Percentiles rank a stretch among this genome's conserved stretches.
These are phyloP conservation scores for Ophiostoma sp. DNA, from an alignment of 2,329 filamentous ascomycete genomes.

Conservation along the genomic window DNA sequence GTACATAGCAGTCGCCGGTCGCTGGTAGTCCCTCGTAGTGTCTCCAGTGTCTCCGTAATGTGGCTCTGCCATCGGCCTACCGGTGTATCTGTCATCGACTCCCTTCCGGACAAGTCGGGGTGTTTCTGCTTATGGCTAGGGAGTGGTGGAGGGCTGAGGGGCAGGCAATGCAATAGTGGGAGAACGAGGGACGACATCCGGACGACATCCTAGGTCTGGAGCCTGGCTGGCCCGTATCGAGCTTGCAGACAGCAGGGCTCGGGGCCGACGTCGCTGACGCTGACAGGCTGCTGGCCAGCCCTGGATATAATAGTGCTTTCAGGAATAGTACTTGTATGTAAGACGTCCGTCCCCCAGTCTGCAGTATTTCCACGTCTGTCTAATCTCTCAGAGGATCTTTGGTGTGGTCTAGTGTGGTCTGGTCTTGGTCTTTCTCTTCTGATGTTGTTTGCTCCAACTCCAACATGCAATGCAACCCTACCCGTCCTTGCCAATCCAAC, in stretches of 20 bases:
- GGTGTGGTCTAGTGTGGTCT: too few relatives aligned
- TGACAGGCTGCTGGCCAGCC: background rate
- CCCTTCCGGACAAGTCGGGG: constrained; percentile 1
- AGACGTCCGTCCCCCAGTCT: background rate
- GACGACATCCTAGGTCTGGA: background rate
- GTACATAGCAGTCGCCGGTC: background rate
- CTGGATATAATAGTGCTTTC: background rate
- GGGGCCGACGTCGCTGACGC: background rate
- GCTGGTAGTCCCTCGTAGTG: background rate
- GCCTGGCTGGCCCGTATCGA: too few relatives aligned
- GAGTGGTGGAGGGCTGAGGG: background rate
- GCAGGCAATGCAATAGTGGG: background rate
- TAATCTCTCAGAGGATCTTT: background rate
- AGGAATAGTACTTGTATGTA: background rate
- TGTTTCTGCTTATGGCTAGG: constrained; percentile 1
- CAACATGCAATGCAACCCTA: background rate
- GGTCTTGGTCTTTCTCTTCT: too few relatives aligned
- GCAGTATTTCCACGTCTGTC: constrained; percentile 2
- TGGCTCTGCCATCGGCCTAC: too few relatives aligned
- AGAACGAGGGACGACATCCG: background rate
- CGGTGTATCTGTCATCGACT: background rate
- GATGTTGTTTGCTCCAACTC: background rate
- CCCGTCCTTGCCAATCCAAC: background rate
- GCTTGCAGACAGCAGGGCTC: too few relatives aligned
- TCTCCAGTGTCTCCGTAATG: background rate